Evolutionary conservation across 331 rosid genomes (phyloP).

Genomic region (Cucumis variabilis): DNA sequence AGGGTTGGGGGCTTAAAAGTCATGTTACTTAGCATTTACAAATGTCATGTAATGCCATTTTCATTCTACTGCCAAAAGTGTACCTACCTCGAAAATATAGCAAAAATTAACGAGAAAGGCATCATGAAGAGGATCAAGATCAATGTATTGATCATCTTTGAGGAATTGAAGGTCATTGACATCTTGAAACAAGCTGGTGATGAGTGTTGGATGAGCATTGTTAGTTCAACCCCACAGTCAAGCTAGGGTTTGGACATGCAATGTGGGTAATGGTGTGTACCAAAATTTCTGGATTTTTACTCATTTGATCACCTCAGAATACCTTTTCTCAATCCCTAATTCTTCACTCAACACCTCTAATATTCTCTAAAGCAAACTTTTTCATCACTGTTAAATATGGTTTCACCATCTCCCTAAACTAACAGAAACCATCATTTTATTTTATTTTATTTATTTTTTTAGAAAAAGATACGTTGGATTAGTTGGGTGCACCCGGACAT

Average conservation of each 20-base stretch:
- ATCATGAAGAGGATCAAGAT: slow-evolving; percentile 49
- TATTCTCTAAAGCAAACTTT: slow-evolving; percentile 38
- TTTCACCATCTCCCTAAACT: slow-evolving; percentile 31
- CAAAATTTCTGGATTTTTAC: slow-evolving; percentile 31
- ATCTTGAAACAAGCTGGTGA: slow-evolving; percentile 52
- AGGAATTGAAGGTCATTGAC: slow-evolving; percentile 56
- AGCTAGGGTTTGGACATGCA: slow-evolving; percentile 68
- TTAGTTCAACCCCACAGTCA: slow-evolving; percentile 51
- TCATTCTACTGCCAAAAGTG: too few relatives aligned
- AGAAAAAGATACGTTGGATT: too few relatives aligned
- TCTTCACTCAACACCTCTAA: slow-evolving; percentile 40
- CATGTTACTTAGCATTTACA: too few relatives aligned
- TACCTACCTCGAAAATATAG: slow-evolving; percentile 47
- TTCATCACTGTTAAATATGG: slow-evolving; percentile 19
- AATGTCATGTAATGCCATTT: too few relatives aligned
- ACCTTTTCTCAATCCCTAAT: slow-evolving; percentile 29
- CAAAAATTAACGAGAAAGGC: slow-evolving; percentile 64
- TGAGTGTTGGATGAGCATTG: slow-evolving; percentile 55
- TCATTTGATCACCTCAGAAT: slow-evolving; percentile 44
- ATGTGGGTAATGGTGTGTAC: slow-evolving; percentile 57
- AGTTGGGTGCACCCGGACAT: too few relatives aligned
- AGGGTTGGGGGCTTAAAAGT: too few relatives aligned
- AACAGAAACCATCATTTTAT: background rate
- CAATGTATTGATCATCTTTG: slow-evolving; percentile 60
- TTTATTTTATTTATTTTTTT: too few relatives aligned